Evolutionary conservation across 441 rosid species (phyloP).

Genomic region (Euphorbia schlechtendalii): DNA sequence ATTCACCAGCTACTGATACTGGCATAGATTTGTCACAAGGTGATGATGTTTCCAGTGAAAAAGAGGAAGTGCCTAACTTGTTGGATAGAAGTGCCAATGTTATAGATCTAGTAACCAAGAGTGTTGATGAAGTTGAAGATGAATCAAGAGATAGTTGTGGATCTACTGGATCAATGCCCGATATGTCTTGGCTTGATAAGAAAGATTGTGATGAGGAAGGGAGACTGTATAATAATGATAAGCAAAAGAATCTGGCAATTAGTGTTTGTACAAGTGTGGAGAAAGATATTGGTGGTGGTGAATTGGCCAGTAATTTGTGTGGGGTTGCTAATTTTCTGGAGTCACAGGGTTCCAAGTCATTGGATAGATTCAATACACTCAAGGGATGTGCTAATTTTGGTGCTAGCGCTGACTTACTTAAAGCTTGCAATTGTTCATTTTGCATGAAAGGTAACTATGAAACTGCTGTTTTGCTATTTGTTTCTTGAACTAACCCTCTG

Average conservation of each 20-base stretch:
- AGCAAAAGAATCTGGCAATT: slow-evolving; percentile 21
- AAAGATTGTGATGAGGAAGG: slow-evolving; percentile 31
- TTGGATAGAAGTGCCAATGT: slow-evolving; percentile 17
- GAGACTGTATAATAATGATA: slow-evolving; percentile 15
- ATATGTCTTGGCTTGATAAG: slow-evolving; percentile 20
- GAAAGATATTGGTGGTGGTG: slow-evolving; percentile 28
- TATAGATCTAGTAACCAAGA: slow-evolving; percentile 18
- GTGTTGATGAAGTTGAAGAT: slow-evolving; percentile 23
- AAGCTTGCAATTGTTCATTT: slow-evolving; percentile 72
- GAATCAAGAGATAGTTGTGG: slow-evolving; percentile 29
- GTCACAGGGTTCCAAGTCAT: slow-evolving; percentile 35
- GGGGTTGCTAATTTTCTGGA: slow-evolving; percentile 39
- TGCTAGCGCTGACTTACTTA: slow-evolving; percentile 39
- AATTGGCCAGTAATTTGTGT: slow-evolving; percentile 21
- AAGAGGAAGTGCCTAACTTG: slow-evolving; percentile 27
- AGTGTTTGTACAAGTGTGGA: slow-evolving; percentile 24
- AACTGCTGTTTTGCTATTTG: slow-evolving; percentile 7
- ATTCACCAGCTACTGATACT: slow-evolving; percentile 17
- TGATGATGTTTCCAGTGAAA: slow-evolving; percentile 6
- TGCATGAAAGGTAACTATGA: slow-evolving; percentile 65
- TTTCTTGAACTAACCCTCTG: not conserved
- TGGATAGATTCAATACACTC: slow-evolving; percentile 39
- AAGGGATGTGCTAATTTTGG: slow-evolving; percentile 31
- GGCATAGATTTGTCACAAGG: slow-evolving; percentile 14
- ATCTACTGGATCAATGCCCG: slow-evolving; percentile 24